Evolutionary conservation across 2,329 filamentous ascomycete species (phyloP).

Genomic region (Epichloe amarillans): DNA sequence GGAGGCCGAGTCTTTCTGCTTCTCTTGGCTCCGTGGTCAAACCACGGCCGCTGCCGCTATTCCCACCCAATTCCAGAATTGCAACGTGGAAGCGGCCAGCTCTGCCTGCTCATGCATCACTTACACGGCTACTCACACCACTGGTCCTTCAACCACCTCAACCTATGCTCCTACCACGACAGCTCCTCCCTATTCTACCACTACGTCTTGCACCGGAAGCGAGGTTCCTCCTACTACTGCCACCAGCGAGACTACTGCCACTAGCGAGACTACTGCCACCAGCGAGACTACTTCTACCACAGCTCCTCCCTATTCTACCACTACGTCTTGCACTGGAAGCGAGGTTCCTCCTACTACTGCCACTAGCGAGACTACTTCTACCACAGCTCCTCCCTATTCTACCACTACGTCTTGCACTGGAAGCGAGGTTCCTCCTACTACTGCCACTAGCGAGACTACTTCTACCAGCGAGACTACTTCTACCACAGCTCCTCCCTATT

Average conservation of each 20-base stretch:
- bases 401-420: too few species aligned
- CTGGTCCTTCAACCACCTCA: neutral
- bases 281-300: neutral
- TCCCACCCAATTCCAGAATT: slow-evolving; percentile 20
- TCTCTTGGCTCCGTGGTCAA: slow-evolving; percentile 17
- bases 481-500: too few species aligned
- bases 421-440: too few species aligned
- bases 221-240: too few species aligned
- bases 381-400: too few species aligned
- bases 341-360: neutral
- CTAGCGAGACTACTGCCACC: slow-evolving; percentile 6
- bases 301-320: too few species aligned
- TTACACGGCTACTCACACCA: slow-evolving; percentile 20
- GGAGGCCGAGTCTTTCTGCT: slow-evolving; percentile 19
- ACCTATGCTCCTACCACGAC: neutral
- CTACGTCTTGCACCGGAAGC: too few species aligned
- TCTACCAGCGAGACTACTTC: too few species aligned
- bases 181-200: too few species aligned
- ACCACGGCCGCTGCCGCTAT: slow-evolving; percentile 15
- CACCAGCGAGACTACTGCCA: neutral
- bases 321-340: too few species aligned
- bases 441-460: too few species aligned
- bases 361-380: slow-evolving; percentile 3
- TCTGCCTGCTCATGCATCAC: slow-evolving; percentile 26
- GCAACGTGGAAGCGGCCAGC: slow-evolving; percentile 12